Percentiles rank a stretch among this genome's conserved stretches.
phyloP scores from a whole-genome alignment of 225 moss, liverwort and hornwort species.

The Bryum argenteum region DNA sequence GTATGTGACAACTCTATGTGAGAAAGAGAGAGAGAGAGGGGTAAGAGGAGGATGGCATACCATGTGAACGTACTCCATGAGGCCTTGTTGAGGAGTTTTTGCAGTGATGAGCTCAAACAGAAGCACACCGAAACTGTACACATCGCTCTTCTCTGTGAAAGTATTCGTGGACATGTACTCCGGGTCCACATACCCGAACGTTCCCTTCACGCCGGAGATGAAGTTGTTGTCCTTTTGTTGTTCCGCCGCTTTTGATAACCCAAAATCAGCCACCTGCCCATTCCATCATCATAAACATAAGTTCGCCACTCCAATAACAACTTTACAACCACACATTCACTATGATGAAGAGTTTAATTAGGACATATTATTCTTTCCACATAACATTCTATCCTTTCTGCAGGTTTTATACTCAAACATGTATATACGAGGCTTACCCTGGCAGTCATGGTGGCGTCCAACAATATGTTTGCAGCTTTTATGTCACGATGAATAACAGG shows the following conservation, averaged over 20 bases:
- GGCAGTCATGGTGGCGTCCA: slow-evolving; percentile 90
- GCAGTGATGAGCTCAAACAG: slow-evolving; percentile 97
- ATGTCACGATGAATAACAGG: slow-evolving; percentile 94
- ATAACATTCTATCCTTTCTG: no score
- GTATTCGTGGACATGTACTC: slow-evolving; percentile 78
- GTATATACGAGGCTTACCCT: slow-evolving; percentile 49
- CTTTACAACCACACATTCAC: no score
- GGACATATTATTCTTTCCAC: no score
- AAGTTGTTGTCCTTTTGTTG: slow-evolving; percentile 37
- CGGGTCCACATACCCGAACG: slow-evolving; percentile 96
- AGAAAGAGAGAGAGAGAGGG: neutral
- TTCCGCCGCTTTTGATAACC: slow-evolving; percentile 81
- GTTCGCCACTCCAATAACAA: no score
- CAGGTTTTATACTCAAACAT: no score
- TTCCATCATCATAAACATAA: neutral
- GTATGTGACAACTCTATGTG: neutral
- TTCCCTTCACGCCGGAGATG: slow-evolving; percentile 94
- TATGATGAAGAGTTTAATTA: no score
- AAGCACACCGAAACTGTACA: slow-evolving; percentile 96
- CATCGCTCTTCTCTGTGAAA: slow-evolving; percentile 96
- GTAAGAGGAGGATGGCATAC: slow-evolving; percentile 44
- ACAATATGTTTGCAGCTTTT: slow-evolving; percentile 91
- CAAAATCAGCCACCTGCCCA: slow-evolving; percentile 92
- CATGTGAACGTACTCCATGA: slow-evolving; percentile 98
- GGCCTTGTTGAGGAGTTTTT: slow-evolving; percentile 91